phyloP scores from a whole-genome alignment of 768 basidiomycete species.

The Amyloporia xantha region DNA sequence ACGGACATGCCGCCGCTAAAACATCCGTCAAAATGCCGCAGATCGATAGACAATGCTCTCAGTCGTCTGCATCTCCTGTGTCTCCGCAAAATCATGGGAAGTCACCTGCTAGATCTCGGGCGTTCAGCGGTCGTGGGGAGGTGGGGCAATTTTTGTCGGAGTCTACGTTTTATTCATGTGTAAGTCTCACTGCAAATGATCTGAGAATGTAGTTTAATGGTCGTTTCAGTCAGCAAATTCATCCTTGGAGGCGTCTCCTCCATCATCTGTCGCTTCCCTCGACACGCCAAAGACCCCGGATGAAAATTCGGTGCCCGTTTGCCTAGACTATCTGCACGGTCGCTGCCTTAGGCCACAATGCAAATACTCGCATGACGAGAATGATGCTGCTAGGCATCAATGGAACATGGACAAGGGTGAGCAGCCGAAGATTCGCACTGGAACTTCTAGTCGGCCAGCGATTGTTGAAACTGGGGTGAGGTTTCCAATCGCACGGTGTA shows the following conservation, averaged over 20 bases:
- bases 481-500: neutral
- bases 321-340: conserved; percentile 6
- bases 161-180: neutral
- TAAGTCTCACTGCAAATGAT: neutral
- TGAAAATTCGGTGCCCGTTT: neutral
- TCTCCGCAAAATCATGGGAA: neutral
- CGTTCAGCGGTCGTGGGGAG: neutral
- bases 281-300: neutral
- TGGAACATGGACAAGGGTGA: neutral
- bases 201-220: neutral
- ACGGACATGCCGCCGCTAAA: neutral
- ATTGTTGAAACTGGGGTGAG: neutral
- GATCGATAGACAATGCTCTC: neutral
- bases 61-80: neutral
- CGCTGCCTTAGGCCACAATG: conserved; percentile 2
- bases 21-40: neutral
- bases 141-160: neutral
- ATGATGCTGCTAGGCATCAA: neutral
- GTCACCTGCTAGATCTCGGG: neutral
- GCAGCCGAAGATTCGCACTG: neutral
- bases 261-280: neutral
- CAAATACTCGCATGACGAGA: conserved; percentile 8
- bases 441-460: neutral
- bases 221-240: neutral
- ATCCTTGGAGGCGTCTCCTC: neutral